Evolutionary conservation across 177 flowering plant genomes (phyloP).

Genomic region (Vitis hybrid): DNA sequence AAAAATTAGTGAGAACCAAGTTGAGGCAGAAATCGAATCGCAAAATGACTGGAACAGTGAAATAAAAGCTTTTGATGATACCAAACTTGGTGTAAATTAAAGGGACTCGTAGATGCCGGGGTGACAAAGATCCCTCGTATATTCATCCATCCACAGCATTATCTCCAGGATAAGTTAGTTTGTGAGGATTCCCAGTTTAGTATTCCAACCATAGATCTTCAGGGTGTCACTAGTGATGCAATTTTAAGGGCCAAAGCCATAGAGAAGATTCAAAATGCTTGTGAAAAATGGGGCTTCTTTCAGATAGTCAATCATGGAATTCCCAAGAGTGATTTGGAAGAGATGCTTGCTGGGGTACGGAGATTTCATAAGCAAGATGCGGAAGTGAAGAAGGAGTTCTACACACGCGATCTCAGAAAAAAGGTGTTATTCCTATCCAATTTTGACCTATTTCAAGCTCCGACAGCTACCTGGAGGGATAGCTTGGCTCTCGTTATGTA

Average conservation of each 20-base stretch:
- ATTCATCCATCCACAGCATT: too few relatives aligned
- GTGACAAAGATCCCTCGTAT: constrained; percentile 5
- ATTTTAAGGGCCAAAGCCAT: too few relatives aligned
- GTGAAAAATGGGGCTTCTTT: constrained; percentile 16
- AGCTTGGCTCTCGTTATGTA: too few relatives aligned
- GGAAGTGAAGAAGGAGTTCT: constrained; percentile 12
- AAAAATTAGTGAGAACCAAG: too few relatives aligned
- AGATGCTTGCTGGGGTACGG: constrained; percentile 5
- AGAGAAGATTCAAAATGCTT: too few relatives aligned
- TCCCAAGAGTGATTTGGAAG: constrained; percentile 4
- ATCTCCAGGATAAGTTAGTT: not conserved
- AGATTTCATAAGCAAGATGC: constrained; percentile 11
- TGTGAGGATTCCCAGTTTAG: not conserved
- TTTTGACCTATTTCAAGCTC: constrained; percentile 7
- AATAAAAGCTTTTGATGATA: constrained; percentile 11
- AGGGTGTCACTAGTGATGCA: not conserved
- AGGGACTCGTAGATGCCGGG: too few relatives aligned
- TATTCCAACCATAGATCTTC: constrained; percentile 14
- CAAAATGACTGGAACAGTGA: constrained; percentile 1
- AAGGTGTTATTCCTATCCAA: constrained; percentile 4
- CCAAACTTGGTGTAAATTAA: not conserved
- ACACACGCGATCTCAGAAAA: constrained; percentile 5
- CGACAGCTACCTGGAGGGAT: not conserved
- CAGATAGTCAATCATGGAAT: constrained; percentile 18
- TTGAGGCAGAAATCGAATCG: not conserved